Conservation (phyloP, 208 protist genomes). For the Crithidia brevicula region DNA sequence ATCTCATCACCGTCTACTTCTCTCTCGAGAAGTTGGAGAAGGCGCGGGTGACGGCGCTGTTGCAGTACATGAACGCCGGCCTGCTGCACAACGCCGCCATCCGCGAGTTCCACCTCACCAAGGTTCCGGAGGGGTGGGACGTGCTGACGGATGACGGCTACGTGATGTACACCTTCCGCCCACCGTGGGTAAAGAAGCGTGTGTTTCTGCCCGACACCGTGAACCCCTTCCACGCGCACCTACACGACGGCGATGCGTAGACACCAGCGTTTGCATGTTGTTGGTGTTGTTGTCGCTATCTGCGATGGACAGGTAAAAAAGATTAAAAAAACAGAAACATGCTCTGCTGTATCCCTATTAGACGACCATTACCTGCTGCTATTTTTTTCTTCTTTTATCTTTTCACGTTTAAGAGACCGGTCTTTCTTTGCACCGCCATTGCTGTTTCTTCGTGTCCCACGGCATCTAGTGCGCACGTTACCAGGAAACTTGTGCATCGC, state of each 20-base stretch:
- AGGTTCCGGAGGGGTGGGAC: constrained; percentile 87
- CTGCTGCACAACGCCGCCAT: constrained; percentile 66
- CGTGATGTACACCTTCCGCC: constrained; percentile 88
- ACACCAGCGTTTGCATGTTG: background rate
- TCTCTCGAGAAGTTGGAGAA: constrained; percentile 46
- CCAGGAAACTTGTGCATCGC: too few relatives aligned
- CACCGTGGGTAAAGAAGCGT: constrained; percentile 82
- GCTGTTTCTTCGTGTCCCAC: background rate
- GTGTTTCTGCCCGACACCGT: constrained; percentile 67
- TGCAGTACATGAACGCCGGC: constrained; percentile 85
- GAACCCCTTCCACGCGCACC: constrained; percentile 37
- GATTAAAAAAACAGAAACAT: too few relatives aligned
- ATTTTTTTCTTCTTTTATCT: constrained; percentile 4
- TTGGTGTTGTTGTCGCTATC: too few relatives aligned
- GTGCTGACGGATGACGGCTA: constrained; percentile 84
- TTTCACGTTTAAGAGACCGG: constrained; percentile 1
- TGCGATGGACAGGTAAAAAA: too few relatives aligned
- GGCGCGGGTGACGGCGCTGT: constrained; percentile 43
- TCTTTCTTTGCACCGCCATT: constrained; percentile 3
- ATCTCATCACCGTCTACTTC: constrained; percentile 90
- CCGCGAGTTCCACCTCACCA: constrained; percentile 66
- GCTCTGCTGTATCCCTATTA: too few relatives aligned
- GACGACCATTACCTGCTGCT: background rate
- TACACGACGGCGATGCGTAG: constrained; percentile 10
- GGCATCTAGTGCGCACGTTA: too few relatives aligned